Base-by-base conservation (phyloP, 352 stramenopile species). In the Thraustotheca clavata region DNA sequence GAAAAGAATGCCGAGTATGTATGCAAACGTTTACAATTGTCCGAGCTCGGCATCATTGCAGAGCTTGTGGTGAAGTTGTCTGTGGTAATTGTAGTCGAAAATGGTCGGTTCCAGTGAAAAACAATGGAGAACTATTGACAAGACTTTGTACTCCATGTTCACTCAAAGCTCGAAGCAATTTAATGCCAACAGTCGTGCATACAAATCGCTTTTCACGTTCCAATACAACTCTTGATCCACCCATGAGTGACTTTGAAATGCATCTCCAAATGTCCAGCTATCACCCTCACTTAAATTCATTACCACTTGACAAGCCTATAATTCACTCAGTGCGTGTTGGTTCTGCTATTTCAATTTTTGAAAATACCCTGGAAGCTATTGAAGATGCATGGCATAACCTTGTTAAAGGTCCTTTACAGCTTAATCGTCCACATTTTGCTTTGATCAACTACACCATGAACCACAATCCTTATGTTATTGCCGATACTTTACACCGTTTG, bases 81-180 rank as follows among this genome's bases (percentile, higher is more conserved):
- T 93, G 84, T 27, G 77, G 82, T 14, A 77, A 91, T 67, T 93
- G 84, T 66, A 91, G 80, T 67, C 79, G 82, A 31, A 86, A 88
- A 67, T 93, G 84, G 84, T 76, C 80, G 40, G 74, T 93, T 31
- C 82, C 81, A 16, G 80, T 81, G 8, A 70, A 76, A 3, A 40
- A 49, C 49, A 74, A 55, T 77, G 68, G 71, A 43, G 79, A 82
- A 54, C 77, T 77, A n/a, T 76, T 86, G n/a, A 83, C 82, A 9
- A 77, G 84, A 43, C 70, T 93, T 16, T 93, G 84, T 36, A 93
- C 84, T 26, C 86, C 75, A 18, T 93, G 84, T 57, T 93, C 84
- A 31, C 69, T 93, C 11, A 76, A 87, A 31, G 81, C 84, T 31
- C 63, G 84, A 40, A 89, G 79, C 49, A 80, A 79, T 31, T 47